A percentile compares a stretch with the other conserved stretches of the same genome.
These are phyloP conservation scores for Phaeolepiota aurea DNA, from an alignment of 768 basidiomycete species.

Conservation along the genomic window DNA sequence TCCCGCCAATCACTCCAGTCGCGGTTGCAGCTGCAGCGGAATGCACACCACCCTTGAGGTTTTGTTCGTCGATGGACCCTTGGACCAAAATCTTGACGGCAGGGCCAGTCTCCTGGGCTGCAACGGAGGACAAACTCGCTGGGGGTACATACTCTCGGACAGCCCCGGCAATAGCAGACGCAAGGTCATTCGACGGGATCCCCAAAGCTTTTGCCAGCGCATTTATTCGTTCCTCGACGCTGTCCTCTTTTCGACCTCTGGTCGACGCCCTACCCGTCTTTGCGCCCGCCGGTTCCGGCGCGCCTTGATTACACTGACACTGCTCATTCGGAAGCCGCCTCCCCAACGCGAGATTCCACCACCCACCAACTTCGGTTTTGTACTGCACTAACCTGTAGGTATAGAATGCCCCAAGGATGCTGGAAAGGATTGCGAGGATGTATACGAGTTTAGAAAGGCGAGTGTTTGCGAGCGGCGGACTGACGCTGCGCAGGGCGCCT, in stretches of 20 bases:
- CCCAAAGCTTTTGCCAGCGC: constrained; percentile 56
- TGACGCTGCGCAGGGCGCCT: constrained; percentile 20
- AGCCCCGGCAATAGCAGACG: constrained; percentile 53
- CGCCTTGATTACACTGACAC: not conserved
- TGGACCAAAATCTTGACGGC: constrained; percentile 32
- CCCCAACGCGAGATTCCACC: constrained; percentile 50
- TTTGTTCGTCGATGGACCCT: constrained; percentile 10
- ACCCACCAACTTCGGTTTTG: constrained; percentile 46
- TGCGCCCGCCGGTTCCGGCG: constrained; percentile 7
- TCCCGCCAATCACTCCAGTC: constrained; percentile 19
- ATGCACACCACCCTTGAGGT: constrained; percentile 7
- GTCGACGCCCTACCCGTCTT: constrained; percentile 2
- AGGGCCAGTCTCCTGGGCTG: constrained; percentile 35
- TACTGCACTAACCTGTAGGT: constrained; percentile 38
- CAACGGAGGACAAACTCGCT: constrained; percentile 49
- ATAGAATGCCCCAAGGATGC: constrained; percentile 41
- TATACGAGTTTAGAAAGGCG: constrained; percentile 45
- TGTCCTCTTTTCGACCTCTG: constrained; percentile 10
- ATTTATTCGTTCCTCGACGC: constrained; percentile 48
- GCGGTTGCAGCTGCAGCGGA: constrained; percentile 3
- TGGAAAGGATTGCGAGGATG: constrained; percentile 28
- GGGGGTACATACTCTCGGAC: constrained; percentile 53
- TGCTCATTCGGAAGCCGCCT: constrained; percentile 16
- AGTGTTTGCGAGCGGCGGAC: constrained; percentile 34
- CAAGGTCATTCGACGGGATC: constrained; percentile 50